Conservation (phyloP, 1,139 yeast species). For the Geotrichum australiense region DNA sequence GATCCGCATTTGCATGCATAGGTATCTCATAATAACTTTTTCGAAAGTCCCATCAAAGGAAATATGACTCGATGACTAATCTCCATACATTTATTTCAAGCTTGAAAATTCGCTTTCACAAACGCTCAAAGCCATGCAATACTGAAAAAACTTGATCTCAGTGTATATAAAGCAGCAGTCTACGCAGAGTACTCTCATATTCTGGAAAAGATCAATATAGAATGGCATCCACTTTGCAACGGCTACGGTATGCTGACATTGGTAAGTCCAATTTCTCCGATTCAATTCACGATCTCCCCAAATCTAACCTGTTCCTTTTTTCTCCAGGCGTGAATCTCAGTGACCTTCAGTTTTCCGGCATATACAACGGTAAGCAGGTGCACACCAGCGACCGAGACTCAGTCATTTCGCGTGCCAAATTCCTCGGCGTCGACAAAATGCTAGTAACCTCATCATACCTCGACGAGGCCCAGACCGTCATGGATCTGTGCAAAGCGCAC, state of each 20-base stretch:
- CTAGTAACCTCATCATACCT: conserved; percentile 80
- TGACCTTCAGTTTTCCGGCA: conserved; percentile 81
- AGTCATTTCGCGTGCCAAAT: conserved; percentile 61
- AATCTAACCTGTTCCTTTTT: background rate
- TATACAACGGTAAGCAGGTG: conserved; percentile 58
- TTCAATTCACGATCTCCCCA: background rate
- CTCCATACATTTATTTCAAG: no score
- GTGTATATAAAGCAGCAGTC: no score
- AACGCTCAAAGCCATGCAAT: no score
- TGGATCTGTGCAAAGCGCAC: conserved; percentile 38
- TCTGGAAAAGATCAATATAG: no score
- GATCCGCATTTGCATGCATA: no score
- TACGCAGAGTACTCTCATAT: no score
- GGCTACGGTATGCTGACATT: conserved; percentile 22
- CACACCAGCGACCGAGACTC: conserved; percentile 63
- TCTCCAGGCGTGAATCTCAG: conserved; percentile 68
- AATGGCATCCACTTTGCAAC: conserved; percentile 9
- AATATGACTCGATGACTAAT: no score
- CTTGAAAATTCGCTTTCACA: no score
- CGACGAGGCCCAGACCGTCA: conserved; percentile 49
- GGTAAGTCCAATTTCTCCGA: conserved; percentile 15
- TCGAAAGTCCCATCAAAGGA: no score
- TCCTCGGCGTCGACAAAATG: conserved; percentile 59
- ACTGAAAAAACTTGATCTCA: no score
- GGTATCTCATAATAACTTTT: no score